Evolutionary conservation across 2,329 filamentous ascomycete genomes (phyloP).

Genomic region (Arthrocladium fulminans): DNA sequence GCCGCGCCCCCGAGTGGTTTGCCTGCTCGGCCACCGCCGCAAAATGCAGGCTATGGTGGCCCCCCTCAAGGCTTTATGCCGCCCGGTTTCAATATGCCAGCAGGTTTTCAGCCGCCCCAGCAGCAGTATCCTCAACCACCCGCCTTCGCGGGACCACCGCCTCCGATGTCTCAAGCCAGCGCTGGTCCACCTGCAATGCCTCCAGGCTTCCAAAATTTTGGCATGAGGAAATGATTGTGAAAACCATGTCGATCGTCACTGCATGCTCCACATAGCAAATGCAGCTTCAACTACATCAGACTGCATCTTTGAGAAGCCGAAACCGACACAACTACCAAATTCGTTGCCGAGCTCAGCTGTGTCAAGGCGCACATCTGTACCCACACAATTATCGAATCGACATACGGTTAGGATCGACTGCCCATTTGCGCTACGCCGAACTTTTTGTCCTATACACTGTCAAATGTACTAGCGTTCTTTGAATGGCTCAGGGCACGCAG

Average conservation of each 20-base stretch:
- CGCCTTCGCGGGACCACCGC: conserved; percentile 40
- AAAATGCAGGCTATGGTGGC: conserved; percentile 59
- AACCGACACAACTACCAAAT: too few species aligned
- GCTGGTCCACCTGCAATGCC: conserved; percentile 23
- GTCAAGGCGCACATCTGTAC: too few species aligned
- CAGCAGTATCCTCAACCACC: conserved; percentile 37
- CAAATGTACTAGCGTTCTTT: too few species aligned
- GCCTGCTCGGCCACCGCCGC: conserved; percentile 62
- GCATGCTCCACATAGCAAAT: neutral
- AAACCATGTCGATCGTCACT: neutral
- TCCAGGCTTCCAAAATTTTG: conserved; percentile 32
- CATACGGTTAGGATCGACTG: too few species aligned
- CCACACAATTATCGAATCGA: too few species aligned
- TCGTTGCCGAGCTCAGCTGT: too few species aligned
- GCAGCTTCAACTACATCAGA: neutral
- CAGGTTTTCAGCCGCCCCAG: conserved; percentile 31
- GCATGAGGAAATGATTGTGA: conserved; percentile 11
- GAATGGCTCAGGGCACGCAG: too few species aligned
- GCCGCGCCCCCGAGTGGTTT: conserved; percentile 43
- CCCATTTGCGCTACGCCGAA: too few species aligned
- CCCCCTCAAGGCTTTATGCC: conserved; percentile 48
- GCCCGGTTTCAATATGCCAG: conserved; percentile 31
- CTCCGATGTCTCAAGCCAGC: conserved; percentile 18
- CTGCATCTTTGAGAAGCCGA: neutral
- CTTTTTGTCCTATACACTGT: too few species aligned